These are phyloP conservation scores for Volvox carteri DNA, from an alignment of 163 green algal species.

Conservation along the genomic window DNA sequence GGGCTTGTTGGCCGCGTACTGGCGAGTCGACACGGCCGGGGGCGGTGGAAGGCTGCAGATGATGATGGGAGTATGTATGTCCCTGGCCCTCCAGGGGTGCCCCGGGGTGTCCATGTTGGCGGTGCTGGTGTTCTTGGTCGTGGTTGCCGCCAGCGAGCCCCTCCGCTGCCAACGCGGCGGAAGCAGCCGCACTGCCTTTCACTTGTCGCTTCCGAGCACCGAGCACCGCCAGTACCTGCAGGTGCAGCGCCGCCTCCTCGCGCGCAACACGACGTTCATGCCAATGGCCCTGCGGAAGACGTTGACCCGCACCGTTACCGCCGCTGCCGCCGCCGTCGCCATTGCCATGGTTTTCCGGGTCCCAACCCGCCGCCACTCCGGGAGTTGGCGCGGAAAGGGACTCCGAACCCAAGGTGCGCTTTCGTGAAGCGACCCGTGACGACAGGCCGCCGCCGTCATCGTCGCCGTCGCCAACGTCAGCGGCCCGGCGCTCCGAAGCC, in stretches of 20 bases:
- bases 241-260: constrained; percentile 34
- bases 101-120: background rate
- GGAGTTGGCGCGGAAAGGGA: background rate
- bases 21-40: background rate
- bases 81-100: background rate
- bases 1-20: background rate
- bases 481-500: background rate
- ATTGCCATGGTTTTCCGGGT: background rate
- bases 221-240: constrained; percentile 46
- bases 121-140: background rate
- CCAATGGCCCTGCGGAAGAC: no score
- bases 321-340: background rate
- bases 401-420: background rate
- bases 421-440: background rate
- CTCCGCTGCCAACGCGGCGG: background rate
- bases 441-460: background rate
- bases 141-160: no score
- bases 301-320: no score
- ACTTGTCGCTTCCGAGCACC: constrained; percentile 36
- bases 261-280: background rate
- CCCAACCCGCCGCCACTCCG: background rate
- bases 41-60: background rate
- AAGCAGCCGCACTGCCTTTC: background rate
- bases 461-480: background rate
- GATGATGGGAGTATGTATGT: background rate